phyloP scores from a whole-genome alignment of 202 grass and related monocot genomes.

The Sporobolus alterniflorus region DNA sequence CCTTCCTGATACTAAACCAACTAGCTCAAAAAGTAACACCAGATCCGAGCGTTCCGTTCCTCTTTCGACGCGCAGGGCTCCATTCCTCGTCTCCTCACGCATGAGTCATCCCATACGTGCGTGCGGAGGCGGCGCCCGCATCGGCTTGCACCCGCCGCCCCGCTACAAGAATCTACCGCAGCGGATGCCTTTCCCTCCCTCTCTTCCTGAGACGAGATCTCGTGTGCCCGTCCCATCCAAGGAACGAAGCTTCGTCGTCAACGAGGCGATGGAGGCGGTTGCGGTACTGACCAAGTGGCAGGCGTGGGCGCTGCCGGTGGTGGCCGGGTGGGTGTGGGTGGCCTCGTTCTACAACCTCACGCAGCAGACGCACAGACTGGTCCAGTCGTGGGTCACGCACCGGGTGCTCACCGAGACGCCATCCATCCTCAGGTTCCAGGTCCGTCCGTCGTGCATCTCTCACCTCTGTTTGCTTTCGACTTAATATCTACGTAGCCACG shows the following conservation, averaged over 20 bases:
- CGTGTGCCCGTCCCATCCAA: background rate
- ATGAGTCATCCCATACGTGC: no score
- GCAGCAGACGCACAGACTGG: slow-evolving; percentile 51
- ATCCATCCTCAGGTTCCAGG: slow-evolving; percentile 76
- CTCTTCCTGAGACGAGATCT: slow-evolving; percentile 1
- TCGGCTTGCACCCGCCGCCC: slow-evolving; percentile 12
- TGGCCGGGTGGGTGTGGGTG: slow-evolving; percentile 78
- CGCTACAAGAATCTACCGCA: slow-evolving; percentile 23
- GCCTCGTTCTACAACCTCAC: slow-evolving; percentile 86
- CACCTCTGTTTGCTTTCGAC: background rate
- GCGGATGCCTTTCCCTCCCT: background rate
- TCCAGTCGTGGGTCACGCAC: slow-evolving; percentile 73
- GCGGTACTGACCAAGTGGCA: slow-evolving; percentile 71
- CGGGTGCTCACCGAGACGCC: slow-evolving; percentile 71
- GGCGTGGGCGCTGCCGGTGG: slow-evolving; percentile 66
- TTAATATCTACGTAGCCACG: background rate
- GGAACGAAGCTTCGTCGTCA: background rate
- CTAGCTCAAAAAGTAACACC: no score
- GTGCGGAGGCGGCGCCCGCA: no score
- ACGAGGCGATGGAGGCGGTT: slow-evolving; percentile 38
- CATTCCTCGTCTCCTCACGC: no score
- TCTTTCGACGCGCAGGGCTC: no score
- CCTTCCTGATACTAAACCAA: no score
- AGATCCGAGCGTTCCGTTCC: no score
- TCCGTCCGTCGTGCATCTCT: slow-evolving; percentile 19